These are phyloP conservation scores for Trichosporon inkin DNA, from an alignment of 1,284 basidiomycete genomes.

Conservation along the genomic window DNA sequence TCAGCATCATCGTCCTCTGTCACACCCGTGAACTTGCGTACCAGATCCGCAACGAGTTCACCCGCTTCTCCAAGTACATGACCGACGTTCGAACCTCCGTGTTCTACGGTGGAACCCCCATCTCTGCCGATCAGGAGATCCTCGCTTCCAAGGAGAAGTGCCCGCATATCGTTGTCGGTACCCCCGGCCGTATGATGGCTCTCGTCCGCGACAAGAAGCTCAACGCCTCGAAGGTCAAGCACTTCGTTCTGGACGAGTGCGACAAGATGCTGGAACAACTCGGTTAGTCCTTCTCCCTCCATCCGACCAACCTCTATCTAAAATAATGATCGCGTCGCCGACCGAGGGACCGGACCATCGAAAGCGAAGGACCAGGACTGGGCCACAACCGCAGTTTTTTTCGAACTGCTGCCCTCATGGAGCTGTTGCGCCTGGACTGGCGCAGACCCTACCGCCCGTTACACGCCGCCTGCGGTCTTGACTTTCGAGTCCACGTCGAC, in stretches of 20 bases:
- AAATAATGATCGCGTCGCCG: conserved; percentile 6
- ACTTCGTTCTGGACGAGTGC: conserved; percentile 99
- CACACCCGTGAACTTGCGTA: conserved; percentile 99
- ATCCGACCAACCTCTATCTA: conserved; percentile 14
- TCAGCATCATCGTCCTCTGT: conserved; percentile 94
- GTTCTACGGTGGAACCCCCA: conserved; percentile 95
- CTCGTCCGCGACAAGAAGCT: conserved; percentile 87
- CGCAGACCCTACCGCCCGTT: not conserved
- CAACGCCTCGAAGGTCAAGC: conserved; percentile 90
- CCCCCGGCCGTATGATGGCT: conserved; percentile 91
- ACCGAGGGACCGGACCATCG: conserved; percentile 12
- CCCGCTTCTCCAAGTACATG: conserved; percentile 99
- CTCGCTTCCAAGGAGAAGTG: conserved; percentile 96
- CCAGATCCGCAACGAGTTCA: conserved; percentile 99
- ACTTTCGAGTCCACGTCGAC: not conserved
- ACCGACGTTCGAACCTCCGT: conserved; percentile 95
- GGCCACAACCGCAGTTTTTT: not conserved
- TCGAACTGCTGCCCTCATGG: not conserved
- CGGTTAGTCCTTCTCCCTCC: conserved; percentile 67
- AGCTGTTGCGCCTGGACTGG: not conserved
- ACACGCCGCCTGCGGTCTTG: not conserved
- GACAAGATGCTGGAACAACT: conserved; percentile 99
- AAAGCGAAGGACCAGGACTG: conserved; percentile 6
- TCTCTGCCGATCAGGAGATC: conserved; percentile 88
- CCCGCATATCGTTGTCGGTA: conserved; percentile 98